Conservation (phyloP, 2,329 filamentous ascomycete species). For the Claviceps sp. region DNA sequence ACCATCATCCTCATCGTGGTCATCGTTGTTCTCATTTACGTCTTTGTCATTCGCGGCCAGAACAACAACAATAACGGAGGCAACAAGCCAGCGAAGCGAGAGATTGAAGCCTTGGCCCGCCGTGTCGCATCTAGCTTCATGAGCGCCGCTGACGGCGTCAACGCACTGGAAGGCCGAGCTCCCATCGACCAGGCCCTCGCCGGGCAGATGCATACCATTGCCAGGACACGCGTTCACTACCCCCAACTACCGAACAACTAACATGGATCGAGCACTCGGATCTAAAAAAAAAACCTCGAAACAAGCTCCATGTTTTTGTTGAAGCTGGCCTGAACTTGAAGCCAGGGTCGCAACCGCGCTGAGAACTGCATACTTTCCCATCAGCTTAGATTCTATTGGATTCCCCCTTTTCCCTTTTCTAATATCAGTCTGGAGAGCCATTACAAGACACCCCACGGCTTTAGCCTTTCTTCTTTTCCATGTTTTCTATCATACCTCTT, state of each 20-base stretch:
- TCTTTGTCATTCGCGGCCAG: slow-evolving; percentile 25
- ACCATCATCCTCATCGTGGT: slow-evolving; percentile 39
- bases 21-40: slow-evolving; percentile 36
- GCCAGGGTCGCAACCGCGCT: background rate
- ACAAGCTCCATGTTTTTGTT: background rate
- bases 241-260: slow-evolving; percentile 11
- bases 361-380: slow-evolving; percentile 3
- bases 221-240: slow-evolving; percentile 12
- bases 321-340: background rate
- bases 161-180: slow-evolving; percentile 1
- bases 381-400: background rate
- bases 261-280: background rate
- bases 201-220: slow-evolving; percentile 7
- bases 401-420: background rate
- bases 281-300: background rate
- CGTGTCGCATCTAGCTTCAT: background rate
- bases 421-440: background rate
- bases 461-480: slow-evolving; percentile 6
- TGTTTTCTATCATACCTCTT: background rate
- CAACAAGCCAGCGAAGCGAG: slow-evolving; percentile 16
- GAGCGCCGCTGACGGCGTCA: background rate
- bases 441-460: slow-evolving; percentile 2
- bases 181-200: slow-evolving; percentile 5
- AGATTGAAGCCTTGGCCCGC: slow-evolving; percentile 11
- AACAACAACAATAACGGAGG: slow-evolving; percentile 14